Percentiles rank a stretch among this genome's conserved stretches.
phyloP scores from a whole-genome alignment of 306 rosid species.

The Gillenia trifoliata region DNA sequence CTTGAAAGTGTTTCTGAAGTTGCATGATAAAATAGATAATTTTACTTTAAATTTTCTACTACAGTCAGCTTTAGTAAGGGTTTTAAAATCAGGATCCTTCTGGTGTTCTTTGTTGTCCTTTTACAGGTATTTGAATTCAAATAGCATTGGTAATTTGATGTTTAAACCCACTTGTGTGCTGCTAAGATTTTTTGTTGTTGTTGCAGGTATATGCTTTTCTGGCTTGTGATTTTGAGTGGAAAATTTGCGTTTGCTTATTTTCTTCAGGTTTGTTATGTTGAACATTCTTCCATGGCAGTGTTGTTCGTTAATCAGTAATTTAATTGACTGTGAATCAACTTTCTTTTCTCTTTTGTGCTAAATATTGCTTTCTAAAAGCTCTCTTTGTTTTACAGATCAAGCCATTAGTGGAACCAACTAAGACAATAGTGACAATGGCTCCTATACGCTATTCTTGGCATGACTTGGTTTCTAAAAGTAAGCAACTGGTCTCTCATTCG shows the following conservation, averaged over 20 bases:
- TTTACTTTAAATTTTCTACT: background rate
- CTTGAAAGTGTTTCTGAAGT: background rate
- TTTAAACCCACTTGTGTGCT: background rate
- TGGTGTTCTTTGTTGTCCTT: background rate
- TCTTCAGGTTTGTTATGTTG: constrained; percentile 58
- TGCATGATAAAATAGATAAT: background rate
- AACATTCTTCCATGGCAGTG: background rate
- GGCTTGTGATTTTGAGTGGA: constrained; percentile 73
- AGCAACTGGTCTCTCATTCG: constrained; percentile 19
- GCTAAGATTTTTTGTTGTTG: background rate
- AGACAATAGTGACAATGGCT: constrained; percentile 29
- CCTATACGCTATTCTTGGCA: constrained; percentile 64
- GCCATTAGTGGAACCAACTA: constrained; percentile 79
- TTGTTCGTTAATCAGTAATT: background rate
- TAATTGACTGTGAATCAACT: background rate
- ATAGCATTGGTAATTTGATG: background rate
- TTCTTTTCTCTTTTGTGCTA: background rate
- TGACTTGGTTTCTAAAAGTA: constrained; percentile 73
- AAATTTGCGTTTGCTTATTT: constrained; percentile 90
- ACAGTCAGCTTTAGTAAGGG: background rate
- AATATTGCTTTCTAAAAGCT: background rate
- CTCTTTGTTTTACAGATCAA: constrained; percentile 47
- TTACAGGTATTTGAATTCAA: background rate
- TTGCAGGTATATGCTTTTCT: constrained; percentile 80
- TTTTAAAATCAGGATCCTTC: background rate